phyloP scores from a whole-genome alignment of 2,329 filamentous ascomycete genomes.

The Fusarium coffeatum region DNA sequence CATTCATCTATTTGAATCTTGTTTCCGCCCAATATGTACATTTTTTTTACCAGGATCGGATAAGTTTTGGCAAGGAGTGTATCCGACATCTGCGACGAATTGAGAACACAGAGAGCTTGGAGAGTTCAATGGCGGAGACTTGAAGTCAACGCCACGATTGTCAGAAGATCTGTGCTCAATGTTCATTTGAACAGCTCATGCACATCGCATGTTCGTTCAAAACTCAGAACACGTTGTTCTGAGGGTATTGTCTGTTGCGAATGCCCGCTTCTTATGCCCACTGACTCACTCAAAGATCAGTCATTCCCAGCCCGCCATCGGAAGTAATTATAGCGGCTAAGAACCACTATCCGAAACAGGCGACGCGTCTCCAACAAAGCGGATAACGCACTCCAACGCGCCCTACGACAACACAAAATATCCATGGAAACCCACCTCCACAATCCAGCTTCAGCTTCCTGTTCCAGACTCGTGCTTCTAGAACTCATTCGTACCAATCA shows the following conservation, averaged over 20 bases:
- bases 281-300: background rate
- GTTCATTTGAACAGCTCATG: background rate
- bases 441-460: background rate
- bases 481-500: background rate
- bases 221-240: background rate
- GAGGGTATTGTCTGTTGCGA: rapidly evolving
- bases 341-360: background rate
- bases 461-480: background rate
- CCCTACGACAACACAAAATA: background rate
- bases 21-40: background rate
- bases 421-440: background rate
- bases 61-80: background rate
- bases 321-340: background rate
- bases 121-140: background rate
- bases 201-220: background rate
- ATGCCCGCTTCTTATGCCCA: background rate
- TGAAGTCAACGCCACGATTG: background rate
- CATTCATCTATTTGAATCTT: background rate
- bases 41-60: background rate
- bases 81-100: background rate
- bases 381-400: background rate
- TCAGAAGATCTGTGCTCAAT: background rate
- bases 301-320: background rate
- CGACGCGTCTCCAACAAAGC: background rate
- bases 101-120: background rate